phyloP scores from a whole-genome alignment of 306 rosid genomes.

The Rubus parviflorus region DNA sequence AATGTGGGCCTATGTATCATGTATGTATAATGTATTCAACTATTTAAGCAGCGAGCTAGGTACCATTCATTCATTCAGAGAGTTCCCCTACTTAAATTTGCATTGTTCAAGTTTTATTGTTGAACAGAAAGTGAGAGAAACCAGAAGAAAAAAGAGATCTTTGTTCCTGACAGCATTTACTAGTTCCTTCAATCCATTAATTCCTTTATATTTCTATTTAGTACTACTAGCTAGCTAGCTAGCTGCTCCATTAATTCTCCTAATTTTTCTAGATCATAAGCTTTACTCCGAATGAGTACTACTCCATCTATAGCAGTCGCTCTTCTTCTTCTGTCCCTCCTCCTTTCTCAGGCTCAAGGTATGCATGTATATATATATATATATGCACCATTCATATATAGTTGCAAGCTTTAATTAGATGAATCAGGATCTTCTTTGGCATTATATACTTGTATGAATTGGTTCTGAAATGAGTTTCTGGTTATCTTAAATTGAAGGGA shows the following conservation, averaged over 20 bases:
- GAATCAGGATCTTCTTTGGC: constrained; percentile 4
- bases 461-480: neutral
- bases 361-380: constrained; percentile 6
- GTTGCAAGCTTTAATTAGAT: neutral
- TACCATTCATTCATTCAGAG: constrained; percentile 29
- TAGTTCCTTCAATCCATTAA: constrained; percentile 18
- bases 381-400: neutral
- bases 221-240: neutral
- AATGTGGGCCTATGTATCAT: constrained; percentile 45
- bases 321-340: constrained; percentile 57
- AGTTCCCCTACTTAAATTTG: neutral
- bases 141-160: constrained; percentile 5
- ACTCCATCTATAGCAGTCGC: constrained; percentile 38
- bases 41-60: constrained; percentile 33
- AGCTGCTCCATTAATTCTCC: neutral
- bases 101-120: neutral
- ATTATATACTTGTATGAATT: neutral
- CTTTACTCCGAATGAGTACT: constrained; percentile 49
- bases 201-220: neutral
- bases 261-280: neutral
- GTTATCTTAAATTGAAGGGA: constrained; percentile 45
- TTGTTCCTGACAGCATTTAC: constrained; percentile 15
- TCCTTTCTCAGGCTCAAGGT: constrained; percentile 65
- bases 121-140: constrained; percentile 2
- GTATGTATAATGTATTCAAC: constrained; percentile 13